Conservation (phyloP, 2,329 filamentous ascomycete genomes). For the Pseudopithomyces chartarum region DNA sequence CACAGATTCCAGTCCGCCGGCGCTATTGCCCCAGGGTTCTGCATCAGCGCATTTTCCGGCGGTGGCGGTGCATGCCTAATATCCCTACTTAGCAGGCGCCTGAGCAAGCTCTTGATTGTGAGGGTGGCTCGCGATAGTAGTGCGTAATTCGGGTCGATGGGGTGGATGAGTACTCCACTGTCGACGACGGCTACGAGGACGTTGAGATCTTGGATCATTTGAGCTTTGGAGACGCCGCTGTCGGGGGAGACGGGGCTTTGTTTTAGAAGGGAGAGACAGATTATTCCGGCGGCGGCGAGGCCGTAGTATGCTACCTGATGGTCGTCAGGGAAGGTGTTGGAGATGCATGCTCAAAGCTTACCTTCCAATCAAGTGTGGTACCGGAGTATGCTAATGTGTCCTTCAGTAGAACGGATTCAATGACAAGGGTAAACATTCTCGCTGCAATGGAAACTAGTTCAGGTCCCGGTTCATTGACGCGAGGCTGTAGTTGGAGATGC, state of each 20-base stretch:
- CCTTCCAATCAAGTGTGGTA: conserved; percentile 41
- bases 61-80: not conserved
- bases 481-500: conserved; percentile 26
- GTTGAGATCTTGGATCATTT: conserved; percentile 5
- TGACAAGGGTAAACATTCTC: conserved; percentile 35
- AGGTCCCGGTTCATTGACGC: conserved; percentile 25
- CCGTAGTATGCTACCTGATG: conserved; percentile 31
- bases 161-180: not conserved
- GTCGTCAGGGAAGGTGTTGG: not conserved
- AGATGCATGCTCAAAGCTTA: not conserved
- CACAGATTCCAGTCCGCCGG: not conserved
- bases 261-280: conserved; percentile 31
- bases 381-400: conserved; percentile 41
- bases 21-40: not conserved
- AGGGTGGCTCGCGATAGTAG: conserved; percentile 1
- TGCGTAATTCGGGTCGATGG: conserved; percentile 1
- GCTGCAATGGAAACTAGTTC: conserved; percentile 29
- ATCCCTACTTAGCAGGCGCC: not conserved
- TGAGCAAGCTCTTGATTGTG: conserved; percentile 3
- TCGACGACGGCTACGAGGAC: conserved; percentile 1
- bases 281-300: conserved; percentile 42
- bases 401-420: conserved; percentile 34
- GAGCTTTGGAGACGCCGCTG: not conserved
- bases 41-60: not conserved
- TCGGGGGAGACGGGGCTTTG: not conserved